Evolutionary conservation across 164 flowering plant species (phyloP), one percentile per base, ranked within the genome.

Genomic region (Pachysandra terminalis): DNA sequence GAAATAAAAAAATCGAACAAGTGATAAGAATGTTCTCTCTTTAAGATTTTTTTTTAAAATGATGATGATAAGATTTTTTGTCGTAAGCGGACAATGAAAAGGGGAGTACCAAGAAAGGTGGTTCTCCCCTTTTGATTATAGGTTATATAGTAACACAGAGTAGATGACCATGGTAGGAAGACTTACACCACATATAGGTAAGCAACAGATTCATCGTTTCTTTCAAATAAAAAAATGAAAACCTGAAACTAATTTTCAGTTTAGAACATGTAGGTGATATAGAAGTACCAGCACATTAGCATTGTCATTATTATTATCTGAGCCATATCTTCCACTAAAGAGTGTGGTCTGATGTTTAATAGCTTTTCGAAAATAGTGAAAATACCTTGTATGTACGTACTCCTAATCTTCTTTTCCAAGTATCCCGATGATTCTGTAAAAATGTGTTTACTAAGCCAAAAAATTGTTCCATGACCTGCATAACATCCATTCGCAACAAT

Each of bases 391-490:
- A 95, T 27, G 98, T 90, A 12, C 98, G 97, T 74, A 95, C 86
- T 45, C 85, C 79, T 75, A 95, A 70, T 82, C 90, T 87, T 73
- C 99, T 85, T 78, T 78, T 90, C 89, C 90, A 76, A 27, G 99
- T 90, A 76, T 86, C 97, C 32, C 85, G 83, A 67, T 90, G 84
- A 64, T 86, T 95, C 61, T 74, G 83, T 64, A 95, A 76, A 75
- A 95, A 95, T 22, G 97, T 92, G 73, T 95, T 95, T 24, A 95
- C 99, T 61, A 95, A 77, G 72, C 90, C 89, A 78, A 95, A 95
- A 79, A 92, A 87, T 77, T 95, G 99, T 76, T 95, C 99, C 99
- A 95, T 95, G 25, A 95, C 99, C 99, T 95, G 90, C 78, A 81
- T 55, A 65, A 25, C 28, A 71, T 22, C 22, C 54, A 60, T 45